phyloP scores from a whole-genome alignment of 2,329 filamentous ascomycete species.

The Fusarium decemcellulare region DNA sequence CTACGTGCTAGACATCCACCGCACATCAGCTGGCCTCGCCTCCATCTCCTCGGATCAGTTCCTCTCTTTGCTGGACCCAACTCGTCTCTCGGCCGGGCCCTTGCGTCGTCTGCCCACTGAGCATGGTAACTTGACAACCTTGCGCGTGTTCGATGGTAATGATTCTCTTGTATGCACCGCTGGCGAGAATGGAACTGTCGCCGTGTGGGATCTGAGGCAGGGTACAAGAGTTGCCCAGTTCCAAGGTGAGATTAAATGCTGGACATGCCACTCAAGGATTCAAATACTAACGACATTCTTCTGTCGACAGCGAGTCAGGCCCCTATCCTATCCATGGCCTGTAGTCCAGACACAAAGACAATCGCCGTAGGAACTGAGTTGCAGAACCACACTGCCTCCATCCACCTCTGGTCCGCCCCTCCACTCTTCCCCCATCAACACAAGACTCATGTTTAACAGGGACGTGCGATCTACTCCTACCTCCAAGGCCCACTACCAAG shows the following conservation, averaged over 20 bases:
- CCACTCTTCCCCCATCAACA: background rate
- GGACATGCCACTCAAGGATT: background rate
- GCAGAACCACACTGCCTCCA: slow-evolving; percentile 72
- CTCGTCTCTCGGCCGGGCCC: slow-evolving; percentile 66
- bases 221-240: slow-evolving; percentile 61
- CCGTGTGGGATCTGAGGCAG: slow-evolving; percentile 75
- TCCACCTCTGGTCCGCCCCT: slow-evolving; percentile 70
- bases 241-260: slow-evolving; percentile 57
- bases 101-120: slow-evolving; percentile 63
- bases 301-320: slow-evolving; percentile 56
- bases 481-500: slow-evolving; percentile 69
- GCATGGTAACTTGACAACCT: slow-evolving; percentile 75
- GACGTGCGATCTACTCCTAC: slow-evolving; percentile 67
- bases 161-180: slow-evolving; percentile 75
- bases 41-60: slow-evolving; percentile 79
- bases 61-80: slow-evolving; percentile 75
- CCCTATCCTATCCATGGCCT: slow-evolving; percentile 76
- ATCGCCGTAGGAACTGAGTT: slow-evolving; percentile 83
- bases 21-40: slow-evolving; percentile 66
- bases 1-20: slow-evolving; percentile 72
- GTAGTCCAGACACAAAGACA: slow-evolving; percentile 68
- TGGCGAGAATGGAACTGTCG: slow-evolving; percentile 78
- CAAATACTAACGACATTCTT: background rate
- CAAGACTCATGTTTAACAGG: slow-evolving; percentile 57
- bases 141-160: slow-evolving; percentile 68